A percentile compares a stretch with the other conserved stretches of the same genome.
phyloP scores from a whole-genome alignment of 257 asterid genomes.

The Solanum pimpinellifolium region DNA sequence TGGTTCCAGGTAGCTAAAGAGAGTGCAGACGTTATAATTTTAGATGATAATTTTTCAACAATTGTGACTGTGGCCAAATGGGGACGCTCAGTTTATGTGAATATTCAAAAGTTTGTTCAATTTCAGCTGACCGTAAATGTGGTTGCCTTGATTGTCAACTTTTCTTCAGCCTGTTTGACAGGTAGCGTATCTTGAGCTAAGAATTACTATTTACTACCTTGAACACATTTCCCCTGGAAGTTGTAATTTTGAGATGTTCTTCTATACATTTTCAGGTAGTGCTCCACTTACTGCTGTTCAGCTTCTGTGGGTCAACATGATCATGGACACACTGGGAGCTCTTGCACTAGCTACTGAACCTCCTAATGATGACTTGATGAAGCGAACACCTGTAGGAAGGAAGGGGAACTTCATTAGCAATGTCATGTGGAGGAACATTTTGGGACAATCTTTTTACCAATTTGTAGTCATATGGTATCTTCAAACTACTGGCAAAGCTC shows the following conservation, averaged over 20 bases:
- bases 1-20: conserved; percentile 85
- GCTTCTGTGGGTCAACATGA: conserved; percentile 97
- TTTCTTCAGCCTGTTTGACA: conserved; percentile 93
- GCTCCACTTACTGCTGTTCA: conserved; percentile 97
- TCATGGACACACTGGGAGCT: conserved; percentile 97
- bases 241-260: neutral
- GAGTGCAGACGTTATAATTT: conserved; percentile 92
- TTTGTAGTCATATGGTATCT: conserved; percentile 82
- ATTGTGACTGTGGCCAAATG: conserved; percentile 91
- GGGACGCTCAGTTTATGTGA: conserved; percentile 94
- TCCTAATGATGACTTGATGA: conserved; percentile 74
- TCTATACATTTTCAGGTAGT: conserved; percentile 35
- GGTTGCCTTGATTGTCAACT: conserved; percentile 89
- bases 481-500: conserved; percentile 62
- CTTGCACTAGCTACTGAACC: conserved; percentile 98
- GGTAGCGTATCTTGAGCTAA: conserved; percentile 24
- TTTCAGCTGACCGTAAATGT: conserved; percentile 94
- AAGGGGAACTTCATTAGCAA: conserved; percentile 88
- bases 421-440: conserved; percentile 89
- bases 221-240: neutral
- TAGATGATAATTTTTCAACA: conserved; percentile 93
- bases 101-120: conserved; percentile 91
- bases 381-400: conserved; percentile 76
- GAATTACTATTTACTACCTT: neutral
- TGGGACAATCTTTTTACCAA: conserved; percentile 87